These are phyloP conservation scores for Ceratobasidium sp. DNA, from an alignment of 1,284 basidiomycete genomes.

Conservation along the genomic window DNA sequence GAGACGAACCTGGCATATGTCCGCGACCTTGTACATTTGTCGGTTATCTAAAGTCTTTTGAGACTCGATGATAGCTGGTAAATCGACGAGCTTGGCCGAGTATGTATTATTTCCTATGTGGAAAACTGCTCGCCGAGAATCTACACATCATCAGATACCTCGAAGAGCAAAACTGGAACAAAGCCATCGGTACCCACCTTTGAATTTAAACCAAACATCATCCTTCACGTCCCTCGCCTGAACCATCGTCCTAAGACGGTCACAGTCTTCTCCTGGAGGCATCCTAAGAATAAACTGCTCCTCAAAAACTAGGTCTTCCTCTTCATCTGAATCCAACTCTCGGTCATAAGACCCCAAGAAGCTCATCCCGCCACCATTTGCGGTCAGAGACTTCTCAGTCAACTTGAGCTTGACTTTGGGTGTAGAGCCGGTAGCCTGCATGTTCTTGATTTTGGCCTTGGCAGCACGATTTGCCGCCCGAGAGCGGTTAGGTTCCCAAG, in stretches of 20 bases:
- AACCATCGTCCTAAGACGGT: constrained; percentile 81
- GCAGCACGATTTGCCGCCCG: constrained; percentile 39
- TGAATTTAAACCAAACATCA: constrained; percentile 98
- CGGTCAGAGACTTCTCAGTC: constrained; percentile 72
- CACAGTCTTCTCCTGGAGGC: constrained; percentile 82
- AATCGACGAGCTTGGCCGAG: constrained; percentile 92
- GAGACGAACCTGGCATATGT: constrained; percentile 85
- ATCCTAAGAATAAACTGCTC: constrained; percentile 96
- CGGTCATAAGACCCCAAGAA: constrained; percentile 90
- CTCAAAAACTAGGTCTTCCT: constrained; percentile 86
- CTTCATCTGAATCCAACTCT: constrained; percentile 94
- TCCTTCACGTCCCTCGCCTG: constrained; percentile 76
- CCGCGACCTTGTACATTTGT: constrained; percentile 97
- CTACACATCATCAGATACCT: constrained; percentile 52
- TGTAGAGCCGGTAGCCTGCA: constrained; percentile 51
- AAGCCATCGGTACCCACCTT: constrained; percentile 62
- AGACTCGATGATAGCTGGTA: constrained; percentile 93
- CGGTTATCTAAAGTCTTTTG: constrained; percentile 97
- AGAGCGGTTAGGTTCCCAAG: constrained; percentile 34
- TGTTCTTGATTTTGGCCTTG: constrained; percentile 44
- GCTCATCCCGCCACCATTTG: constrained; percentile 76
- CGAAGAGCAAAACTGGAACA: not conserved
- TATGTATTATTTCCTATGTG: constrained; percentile 84
- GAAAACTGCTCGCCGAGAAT: constrained; percentile 90
- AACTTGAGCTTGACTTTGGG: constrained; percentile 83